Evolutionary conservation across 352 stramenopile genomes (phyloP).

Genomic region (Phytophthora fragariaefolia): DNA sequence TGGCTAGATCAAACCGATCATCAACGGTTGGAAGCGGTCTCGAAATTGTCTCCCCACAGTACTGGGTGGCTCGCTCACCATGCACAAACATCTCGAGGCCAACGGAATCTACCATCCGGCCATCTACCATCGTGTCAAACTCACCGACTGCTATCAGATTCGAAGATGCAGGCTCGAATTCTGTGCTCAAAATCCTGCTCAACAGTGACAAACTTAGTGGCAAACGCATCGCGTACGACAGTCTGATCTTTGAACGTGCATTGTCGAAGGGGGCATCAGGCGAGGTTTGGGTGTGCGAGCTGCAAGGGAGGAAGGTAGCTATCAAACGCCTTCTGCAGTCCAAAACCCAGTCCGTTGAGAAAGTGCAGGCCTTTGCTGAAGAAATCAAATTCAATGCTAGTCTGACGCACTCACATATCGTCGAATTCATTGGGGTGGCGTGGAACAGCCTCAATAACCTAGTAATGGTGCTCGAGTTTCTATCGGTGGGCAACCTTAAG

Average conservation of each 20-base stretch:
- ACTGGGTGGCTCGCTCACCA: conserved; percentile 7
- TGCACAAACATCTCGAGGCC: too few relatives aligned
- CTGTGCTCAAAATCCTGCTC: conserved; percentile 30
- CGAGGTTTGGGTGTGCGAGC: conserved; percentile 60
- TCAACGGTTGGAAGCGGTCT: too few relatives aligned
- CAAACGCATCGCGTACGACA: conserved; percentile 31
- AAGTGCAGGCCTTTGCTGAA: conserved; percentile 41
- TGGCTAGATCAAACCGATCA: too few relatives aligned
- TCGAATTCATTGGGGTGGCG: conserved; percentile 47
- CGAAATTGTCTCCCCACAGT: conserved; percentile 6
- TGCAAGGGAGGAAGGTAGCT: conserved; percentile 46
- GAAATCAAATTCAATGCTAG: conserved; percentile 44
- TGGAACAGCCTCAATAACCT: conserved; percentile 58
- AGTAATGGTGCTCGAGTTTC: conserved; percentile 50
- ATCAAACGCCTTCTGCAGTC: conserved; percentile 50
- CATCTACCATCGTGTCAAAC: conserved; percentile 10
- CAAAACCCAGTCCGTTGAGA: conserved; percentile 40
- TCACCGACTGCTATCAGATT: conserved; percentile 21
- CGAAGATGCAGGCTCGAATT: conserved; percentile 34
- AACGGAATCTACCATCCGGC: conserved; percentile 19
- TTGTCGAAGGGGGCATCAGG: conserved; percentile 40
- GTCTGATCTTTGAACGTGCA: conserved; percentile 23
- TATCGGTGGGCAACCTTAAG: conserved; percentile 39
- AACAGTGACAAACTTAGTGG: conserved; percentile 21
- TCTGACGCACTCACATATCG: conserved; percentile 41